These are phyloP conservation scores for Fistulifera pelliculosa DNA, from an alignment of 108 stramenopile genomes.

Conservation along the genomic window DNA sequence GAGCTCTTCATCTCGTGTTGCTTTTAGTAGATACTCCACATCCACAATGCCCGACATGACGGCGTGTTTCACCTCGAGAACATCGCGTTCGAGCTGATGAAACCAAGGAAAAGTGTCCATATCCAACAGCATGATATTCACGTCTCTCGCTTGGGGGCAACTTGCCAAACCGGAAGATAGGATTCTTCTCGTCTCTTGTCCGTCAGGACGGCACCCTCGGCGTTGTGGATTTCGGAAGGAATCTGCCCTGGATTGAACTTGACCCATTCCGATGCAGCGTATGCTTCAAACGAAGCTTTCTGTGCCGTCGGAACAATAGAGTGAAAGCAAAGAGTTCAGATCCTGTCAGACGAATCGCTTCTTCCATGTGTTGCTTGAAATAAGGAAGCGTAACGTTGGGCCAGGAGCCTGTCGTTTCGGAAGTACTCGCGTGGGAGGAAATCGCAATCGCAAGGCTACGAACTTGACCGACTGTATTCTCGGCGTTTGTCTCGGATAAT, in stretches of 20 bases:
- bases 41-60: too few relatives aligned
- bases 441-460: slow-evolving; percentile 28
- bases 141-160: not conserved
- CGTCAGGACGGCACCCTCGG: too few relatives aligned
- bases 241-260: too few relatives aligned
- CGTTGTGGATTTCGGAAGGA: too few relatives aligned
- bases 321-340: slow-evolving; percentile 1
- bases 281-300: not conserved
- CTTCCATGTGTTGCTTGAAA: slow-evolving; percentile 8
- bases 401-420: slow-evolving; percentile 14
- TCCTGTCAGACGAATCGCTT: not conserved
- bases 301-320: not conserved
- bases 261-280: not conserved
- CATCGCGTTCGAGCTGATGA: too few relatives aligned
- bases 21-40: too few relatives aligned
- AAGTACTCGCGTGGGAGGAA: slow-evolving; percentile 22
- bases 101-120: too few relatives aligned
- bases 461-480: slow-evolving; percentile 9
- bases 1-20: too few relatives aligned
- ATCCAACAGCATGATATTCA: not conserved
- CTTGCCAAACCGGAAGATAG: slow-evolving; percentile 5
- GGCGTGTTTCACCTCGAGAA: too few relatives aligned
- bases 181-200: too few relatives aligned
- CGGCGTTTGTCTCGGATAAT: slow-evolving; percentile 6
- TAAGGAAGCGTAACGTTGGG: slow-evolving; percentile 47